Conservation (phyloP, 164 flowering plant species). For the Aristolochia californica region DNA sequence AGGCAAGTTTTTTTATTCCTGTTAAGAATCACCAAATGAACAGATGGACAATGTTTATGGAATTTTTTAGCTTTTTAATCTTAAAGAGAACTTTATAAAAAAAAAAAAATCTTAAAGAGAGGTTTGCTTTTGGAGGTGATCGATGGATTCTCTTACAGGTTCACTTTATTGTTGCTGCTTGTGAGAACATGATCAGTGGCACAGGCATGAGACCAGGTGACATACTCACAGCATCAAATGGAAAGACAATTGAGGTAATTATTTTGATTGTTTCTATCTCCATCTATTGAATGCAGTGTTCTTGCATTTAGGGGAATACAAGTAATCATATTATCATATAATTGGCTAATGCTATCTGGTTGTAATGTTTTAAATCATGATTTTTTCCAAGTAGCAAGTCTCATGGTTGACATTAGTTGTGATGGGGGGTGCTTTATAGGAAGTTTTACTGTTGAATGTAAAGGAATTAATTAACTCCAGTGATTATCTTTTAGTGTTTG, state of each 20-base stretch:
- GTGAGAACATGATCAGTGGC: constrained; percentile 97
- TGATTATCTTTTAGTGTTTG: no score
- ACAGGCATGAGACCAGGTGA: constrained; percentile 97
- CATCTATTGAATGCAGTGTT: neutral
- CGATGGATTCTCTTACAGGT: constrained; percentile 25
- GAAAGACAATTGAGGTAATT: constrained; percentile 86
- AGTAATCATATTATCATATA: neutral
- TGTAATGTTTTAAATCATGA: neutral
- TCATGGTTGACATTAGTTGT: no score
- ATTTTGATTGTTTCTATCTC: neutral
- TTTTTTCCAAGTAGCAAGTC: no score
- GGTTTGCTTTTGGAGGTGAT: neutral
- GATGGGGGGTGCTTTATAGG: no score
- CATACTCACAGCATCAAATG: constrained; percentile 82
- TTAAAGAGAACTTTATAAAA: no score
- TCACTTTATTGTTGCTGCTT: constrained; percentile 83
- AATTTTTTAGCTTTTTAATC: neutral
- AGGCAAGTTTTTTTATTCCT: constrained; percentile 31
- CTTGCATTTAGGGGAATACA: no score
- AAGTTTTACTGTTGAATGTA: no score
- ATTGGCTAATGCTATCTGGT: neutral
- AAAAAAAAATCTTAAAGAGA: no score
- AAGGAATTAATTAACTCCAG: no score
- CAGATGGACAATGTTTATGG: neutral
- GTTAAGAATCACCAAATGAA: no score